Base-by-base conservation (phyloP, 2,329 filamentous ascomycete genomes). In the Fusarium poae region DNA sequence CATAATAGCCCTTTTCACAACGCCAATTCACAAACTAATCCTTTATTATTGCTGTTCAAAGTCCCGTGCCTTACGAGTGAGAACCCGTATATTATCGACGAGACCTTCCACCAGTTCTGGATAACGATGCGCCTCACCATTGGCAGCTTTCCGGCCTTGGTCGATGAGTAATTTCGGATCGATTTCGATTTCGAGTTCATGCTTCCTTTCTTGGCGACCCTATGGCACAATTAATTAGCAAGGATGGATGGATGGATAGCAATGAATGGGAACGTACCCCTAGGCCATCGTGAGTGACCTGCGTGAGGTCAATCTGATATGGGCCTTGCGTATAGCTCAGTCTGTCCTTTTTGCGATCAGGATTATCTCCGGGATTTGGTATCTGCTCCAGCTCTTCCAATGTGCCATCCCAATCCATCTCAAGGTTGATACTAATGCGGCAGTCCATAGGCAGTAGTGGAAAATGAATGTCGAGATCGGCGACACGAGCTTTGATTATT, bases 281-380 rank as follows among this genome's bases (percentile, higher is more conserved):
- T 54, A 77, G 76, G 9, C 76, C 78, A 27, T 73, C 75, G 50
- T 84, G 85, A 13, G 89, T 91, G 42, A 99, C 96, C 78, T 97
- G 94, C 0, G 96, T 99, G 51, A 99, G 83, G 79, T 99, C 96
- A 72, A 99, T 87, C 77, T 96, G 92, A 77, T 97, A 97, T 55
- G 88, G 89, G 40, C 94, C 86, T 77, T 98, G 97, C 12, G 86
- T 90, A 80, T 99, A 99, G 76, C 92, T 97, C 77, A 99, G 83
- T 20, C 96, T 88, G 79, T 99, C 94, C 79, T 99, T 99, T 72
- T 88, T 89, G 9, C 94, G 89, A 74, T 93, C 90, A 9, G 85
- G 81, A 29, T 75, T 82, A 74, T 75, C 83, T 70, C 57, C 78
- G 68, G 71, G 79, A 54, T 74, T 78, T 48, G 74, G 74, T 52